These are phyloP conservation scores for Ampelocalamus luodianensis DNA, from an alignment of 176 grass and related monocot species.

Conservation along the genomic window DNA sequence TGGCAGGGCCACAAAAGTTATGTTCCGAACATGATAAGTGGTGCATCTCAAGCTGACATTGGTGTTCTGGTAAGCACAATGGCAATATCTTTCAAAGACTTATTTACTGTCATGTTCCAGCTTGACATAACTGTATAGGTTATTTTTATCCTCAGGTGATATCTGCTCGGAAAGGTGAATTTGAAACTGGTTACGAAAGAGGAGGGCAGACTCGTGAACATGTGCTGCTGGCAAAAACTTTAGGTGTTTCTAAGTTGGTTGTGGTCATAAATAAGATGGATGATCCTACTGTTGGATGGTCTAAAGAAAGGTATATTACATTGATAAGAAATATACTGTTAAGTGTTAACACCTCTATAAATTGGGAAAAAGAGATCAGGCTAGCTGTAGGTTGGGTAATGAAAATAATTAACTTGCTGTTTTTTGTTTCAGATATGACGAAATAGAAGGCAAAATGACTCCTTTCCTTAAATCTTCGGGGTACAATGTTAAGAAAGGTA, in stretches of 20 bases:
- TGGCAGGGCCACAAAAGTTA: conserved; percentile 79
- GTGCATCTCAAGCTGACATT: conserved; percentile 83
- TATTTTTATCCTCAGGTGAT: conserved; percentile 55
- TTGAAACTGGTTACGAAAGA: conserved; percentile 89
- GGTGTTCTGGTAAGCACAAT: conserved; percentile 59
- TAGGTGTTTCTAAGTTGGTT: conserved; percentile 82
- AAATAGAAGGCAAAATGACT: conserved; percentile 67
- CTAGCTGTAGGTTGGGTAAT: neutral
- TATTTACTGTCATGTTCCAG: neutral
- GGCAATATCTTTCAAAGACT: neutral
- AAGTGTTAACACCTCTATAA: conserved; percentile 4
- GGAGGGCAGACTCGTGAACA: conserved; percentile 87
- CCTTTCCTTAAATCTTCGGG: conserved; percentile 63
- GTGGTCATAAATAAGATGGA: conserved; percentile 94
- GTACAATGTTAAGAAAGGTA: conserved; percentile 79
- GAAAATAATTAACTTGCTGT: neutral
- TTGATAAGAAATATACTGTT: neutral
- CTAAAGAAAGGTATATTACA: conserved; percentile 67
- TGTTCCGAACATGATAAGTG: conserved; percentile 78
- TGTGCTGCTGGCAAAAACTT: conserved; percentile 85
- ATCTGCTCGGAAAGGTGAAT: conserved; percentile 80
- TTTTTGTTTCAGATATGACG: conserved; percentile 59
- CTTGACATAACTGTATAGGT: neutral
- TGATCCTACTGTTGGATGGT: conserved; percentile 82
- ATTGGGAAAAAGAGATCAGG: neutral